A percentile compares a stretch with the other conserved stretches of the same genome.
Conservation (phyloP, 2,329 filamentous ascomycete genomes). For the Calonectria hongkongensis region DNA sequence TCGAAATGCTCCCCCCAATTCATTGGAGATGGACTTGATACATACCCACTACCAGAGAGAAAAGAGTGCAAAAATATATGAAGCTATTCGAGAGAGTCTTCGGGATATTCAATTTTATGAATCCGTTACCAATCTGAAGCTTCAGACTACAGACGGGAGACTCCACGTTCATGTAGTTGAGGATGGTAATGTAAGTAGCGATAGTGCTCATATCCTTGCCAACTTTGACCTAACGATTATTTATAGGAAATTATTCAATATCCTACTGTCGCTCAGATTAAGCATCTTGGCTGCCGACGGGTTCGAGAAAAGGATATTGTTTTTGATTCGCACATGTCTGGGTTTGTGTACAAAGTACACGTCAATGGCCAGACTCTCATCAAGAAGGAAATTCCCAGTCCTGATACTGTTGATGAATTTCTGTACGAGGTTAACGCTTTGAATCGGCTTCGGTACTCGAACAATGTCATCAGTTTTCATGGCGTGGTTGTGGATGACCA, state of each 20-base stretch:
- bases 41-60: conserved; percentile 89
- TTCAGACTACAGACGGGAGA: conserved; percentile 90
- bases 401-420: conserved; percentile 96
- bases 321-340: conserved; percentile 95
- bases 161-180: conserved; percentile 98
- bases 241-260: conserved; percentile 90
- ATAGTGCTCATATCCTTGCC: background rate
- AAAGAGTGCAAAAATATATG: conserved; percentile 94
- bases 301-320: conserved; percentile 84
- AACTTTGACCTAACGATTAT: conserved; percentile 50
- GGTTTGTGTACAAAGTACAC: conserved; percentile 96
- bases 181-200: conserved; percentile 82
- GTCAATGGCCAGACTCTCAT: conserved; percentile 83
- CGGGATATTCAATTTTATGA: conserved; percentile 97
- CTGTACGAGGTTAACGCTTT: conserved; percentile 98
- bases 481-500: conserved; percentile 93
- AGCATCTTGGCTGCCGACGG: conserved; percentile 80
- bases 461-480: conserved; percentile 88
- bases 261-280: conserved; percentile 82
- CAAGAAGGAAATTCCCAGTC: conserved; percentile 98
- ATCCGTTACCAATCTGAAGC: conserved; percentile 95
- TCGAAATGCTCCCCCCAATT: conserved; percentile 84
- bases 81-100: conserved; percentile 93
- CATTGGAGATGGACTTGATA: conserved; percentile 89
- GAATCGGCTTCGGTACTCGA: conserved; percentile 82